Conservation (phyloP, 345 rosid species). For the Eucalyptus camaldulensis region DNA sequence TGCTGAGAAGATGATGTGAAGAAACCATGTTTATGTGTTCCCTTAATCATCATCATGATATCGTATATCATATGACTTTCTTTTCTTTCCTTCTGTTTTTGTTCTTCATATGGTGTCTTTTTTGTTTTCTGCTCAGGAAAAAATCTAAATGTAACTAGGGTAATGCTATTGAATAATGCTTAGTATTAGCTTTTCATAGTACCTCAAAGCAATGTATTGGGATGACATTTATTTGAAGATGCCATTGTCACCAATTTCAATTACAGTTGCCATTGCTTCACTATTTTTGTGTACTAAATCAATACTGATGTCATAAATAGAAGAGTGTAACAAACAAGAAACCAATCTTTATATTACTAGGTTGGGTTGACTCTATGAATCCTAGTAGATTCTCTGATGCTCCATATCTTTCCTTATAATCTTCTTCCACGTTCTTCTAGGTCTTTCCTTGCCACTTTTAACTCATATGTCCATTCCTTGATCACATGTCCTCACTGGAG, state of each 20-base stretch:
- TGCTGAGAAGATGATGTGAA: background rate
- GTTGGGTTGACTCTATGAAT: background rate
- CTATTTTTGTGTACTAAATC: background rate
- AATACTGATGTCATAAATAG: background rate
- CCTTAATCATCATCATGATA: background rate
- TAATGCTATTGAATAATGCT: background rate
- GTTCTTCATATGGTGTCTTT: background rate
- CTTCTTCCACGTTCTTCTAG: background rate
- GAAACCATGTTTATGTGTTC: background rate
- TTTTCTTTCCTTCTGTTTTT: background rate
- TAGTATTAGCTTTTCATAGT: background rate
- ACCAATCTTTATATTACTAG: background rate
- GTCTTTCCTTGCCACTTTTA: background rate
- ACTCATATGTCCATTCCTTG: background rate
- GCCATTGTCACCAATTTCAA: background rate
- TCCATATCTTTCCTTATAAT: background rate
- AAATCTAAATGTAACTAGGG: background rate
- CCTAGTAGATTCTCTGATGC: background rate
- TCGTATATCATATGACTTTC: background rate
- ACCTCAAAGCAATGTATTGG: background rate
- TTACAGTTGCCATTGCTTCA: background rate
- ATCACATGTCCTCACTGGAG: background rate
- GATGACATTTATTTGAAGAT: background rate
- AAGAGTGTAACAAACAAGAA: background rate
- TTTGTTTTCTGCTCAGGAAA: background rate